A percentile compares a stretch with the other conserved stretches of the same genome.
phyloP scores from a whole-genome alignment of 495 filamentous ascomycete genomes.

The Rhizodiscina lignyota region DNA sequence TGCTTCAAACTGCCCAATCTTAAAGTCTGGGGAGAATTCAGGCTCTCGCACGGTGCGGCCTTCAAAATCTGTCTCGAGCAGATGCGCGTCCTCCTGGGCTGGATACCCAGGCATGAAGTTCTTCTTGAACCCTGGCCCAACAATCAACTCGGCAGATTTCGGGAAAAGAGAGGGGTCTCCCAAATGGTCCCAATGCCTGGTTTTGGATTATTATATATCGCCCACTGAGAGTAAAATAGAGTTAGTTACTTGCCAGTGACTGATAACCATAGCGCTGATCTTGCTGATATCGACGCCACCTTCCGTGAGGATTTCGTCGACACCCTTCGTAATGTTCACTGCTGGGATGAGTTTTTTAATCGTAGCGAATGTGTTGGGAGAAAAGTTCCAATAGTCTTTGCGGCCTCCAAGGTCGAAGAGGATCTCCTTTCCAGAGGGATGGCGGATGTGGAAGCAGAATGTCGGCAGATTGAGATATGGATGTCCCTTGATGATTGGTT shows the following conservation, averaged over 20 bases:
- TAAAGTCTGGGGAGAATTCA: conserved; percentile 11
- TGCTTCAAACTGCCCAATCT: conserved; percentile 18
- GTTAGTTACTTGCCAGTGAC: conserved; percentile 37
- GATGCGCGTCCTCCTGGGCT: conserved; percentile 17
- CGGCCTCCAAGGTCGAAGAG: conserved; percentile 8
- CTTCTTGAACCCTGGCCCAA: conserved; percentile 39
- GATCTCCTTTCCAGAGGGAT: conserved; percentile 2
- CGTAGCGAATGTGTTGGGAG: neutral
- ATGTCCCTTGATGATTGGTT: neutral
- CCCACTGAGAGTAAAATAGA: no score
- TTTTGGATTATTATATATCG: no score
- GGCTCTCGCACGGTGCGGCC: conserved; percentile 17
- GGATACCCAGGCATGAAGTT: conserved; percentile 36
- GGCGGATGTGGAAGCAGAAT: neutral
- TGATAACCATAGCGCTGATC: conserved; percentile 38
- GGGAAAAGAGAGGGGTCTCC: conserved; percentile 39
- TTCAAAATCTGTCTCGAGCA: conserved; percentile 12
- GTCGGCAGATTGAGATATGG: neutral
- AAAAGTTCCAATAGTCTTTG: conserved; percentile 7
- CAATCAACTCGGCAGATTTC: conserved; percentile 25
- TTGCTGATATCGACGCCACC: conserved; percentile 22
- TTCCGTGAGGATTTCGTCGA: conserved; percentile 30
- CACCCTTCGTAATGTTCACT: conserved; percentile 23
- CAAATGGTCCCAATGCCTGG: conserved; percentile 45
- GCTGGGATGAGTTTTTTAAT: neutral